A percentile compares a stretch with the other conserved stretches of the same genome.
phyloP scores from a whole-genome alignment of 768 basidiomycete species.

The Auriscalpium microsporum region DNA sequence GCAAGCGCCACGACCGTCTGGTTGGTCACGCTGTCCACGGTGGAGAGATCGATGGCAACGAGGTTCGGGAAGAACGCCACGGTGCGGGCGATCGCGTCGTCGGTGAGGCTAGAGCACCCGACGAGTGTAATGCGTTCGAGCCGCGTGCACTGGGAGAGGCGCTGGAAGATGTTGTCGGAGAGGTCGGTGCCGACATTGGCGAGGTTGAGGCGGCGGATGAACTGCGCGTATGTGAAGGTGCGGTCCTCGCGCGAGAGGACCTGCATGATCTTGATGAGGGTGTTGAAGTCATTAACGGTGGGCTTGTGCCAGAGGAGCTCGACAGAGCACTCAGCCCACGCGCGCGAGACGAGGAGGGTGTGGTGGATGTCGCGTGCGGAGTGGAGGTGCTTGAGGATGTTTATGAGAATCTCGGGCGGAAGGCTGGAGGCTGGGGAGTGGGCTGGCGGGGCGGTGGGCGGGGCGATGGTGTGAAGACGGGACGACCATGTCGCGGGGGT shows the following conservation, averaged over 20 bases:
- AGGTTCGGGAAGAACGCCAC: slow-evolving; percentile 68
- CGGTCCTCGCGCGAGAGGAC: slow-evolving; percentile 55
- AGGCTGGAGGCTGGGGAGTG: slow-evolving; percentile 57
- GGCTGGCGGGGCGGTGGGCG: slow-evolving; percentile 18
- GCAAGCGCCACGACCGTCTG: slow-evolving; percentile 66
- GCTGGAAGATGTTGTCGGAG: slow-evolving; percentile 62
- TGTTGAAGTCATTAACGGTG: slow-evolving; percentile 55
- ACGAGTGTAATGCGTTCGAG: slow-evolving; percentile 86
- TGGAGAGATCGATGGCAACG: slow-evolving; percentile 79
- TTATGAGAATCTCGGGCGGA: slow-evolving; percentile 88
- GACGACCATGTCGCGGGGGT: slow-evolving; percentile 53
- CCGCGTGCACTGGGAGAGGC: slow-evolving; percentile 65
- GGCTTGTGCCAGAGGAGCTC: slow-evolving; percentile 95
- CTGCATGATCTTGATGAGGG: slow-evolving; percentile 71
- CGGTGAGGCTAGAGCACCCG: slow-evolving; percentile 62
- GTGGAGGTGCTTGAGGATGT: slow-evolving; percentile 81
- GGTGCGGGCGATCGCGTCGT: slow-evolving; percentile 51
- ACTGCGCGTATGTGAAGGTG: slow-evolving; percentile 81
- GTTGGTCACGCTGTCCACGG: slow-evolving; percentile 63
- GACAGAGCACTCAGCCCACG: slow-evolving; percentile 94
- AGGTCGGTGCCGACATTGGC: slow-evolving; percentile 60
- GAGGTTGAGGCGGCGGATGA: slow-evolving; percentile 90
- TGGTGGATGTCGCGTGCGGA: slow-evolving; percentile 64
- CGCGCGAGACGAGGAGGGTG: slow-evolving; percentile 73
- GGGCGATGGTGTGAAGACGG: slow-evolving; percentile 16